phyloP scores from a whole-genome alignment of 2,329 filamentous ascomycete genomes.

The Parasarocladium wereldwijsianum region DNA sequence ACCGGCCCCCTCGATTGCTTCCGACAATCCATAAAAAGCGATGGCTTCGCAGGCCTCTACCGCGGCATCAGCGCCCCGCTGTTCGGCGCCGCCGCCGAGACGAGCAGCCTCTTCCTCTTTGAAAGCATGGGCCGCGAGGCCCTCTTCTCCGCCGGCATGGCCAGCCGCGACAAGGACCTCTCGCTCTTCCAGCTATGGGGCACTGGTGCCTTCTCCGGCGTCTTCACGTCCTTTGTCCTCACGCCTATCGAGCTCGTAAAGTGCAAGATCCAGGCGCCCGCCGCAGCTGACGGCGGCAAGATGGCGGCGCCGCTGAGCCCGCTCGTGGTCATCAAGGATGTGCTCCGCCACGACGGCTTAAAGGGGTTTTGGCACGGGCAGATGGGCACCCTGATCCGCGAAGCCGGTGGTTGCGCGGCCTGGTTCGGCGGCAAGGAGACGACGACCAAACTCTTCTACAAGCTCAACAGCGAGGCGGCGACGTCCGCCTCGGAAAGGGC shows the following conservation, averaged over 20 bases:
- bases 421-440: conserved; percentile 94
- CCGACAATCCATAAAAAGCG: conserved; percentile 62
- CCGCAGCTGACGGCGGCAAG: conserved; percentile 22
- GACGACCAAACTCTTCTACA: conserved; percentile 54
- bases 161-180: conserved; percentile 40
- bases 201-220: conserved; percentile 76
- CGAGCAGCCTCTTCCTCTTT: conserved; percentile 83
- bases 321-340: conserved; percentile 56
- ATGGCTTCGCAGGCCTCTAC: conserved; percentile 74
- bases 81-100: conserved; percentile 82
- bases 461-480: conserved; percentile 30
- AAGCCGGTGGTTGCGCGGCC: conserved; percentile 82
- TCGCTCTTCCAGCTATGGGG: conserved; percentile 61
- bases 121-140: conserved; percentile 60
- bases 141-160: conserved; percentile 38
- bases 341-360: conserved; percentile 72
- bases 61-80: conserved; percentile 86
- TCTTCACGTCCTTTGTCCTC: conserved; percentile 77
- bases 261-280: conserved; percentile 87
- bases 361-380: conserved; percentile 92
- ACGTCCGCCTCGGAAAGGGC: conserved; percentile 24
- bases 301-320: conserved; percentile 43
- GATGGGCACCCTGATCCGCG: conserved; percentile 80
- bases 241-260: conserved; percentile 96
- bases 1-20: conserved; percentile 87